Evolutionary conservation across 148 eudicot species (phyloP).

Genomic region (Rhododendron vialii): DNA sequence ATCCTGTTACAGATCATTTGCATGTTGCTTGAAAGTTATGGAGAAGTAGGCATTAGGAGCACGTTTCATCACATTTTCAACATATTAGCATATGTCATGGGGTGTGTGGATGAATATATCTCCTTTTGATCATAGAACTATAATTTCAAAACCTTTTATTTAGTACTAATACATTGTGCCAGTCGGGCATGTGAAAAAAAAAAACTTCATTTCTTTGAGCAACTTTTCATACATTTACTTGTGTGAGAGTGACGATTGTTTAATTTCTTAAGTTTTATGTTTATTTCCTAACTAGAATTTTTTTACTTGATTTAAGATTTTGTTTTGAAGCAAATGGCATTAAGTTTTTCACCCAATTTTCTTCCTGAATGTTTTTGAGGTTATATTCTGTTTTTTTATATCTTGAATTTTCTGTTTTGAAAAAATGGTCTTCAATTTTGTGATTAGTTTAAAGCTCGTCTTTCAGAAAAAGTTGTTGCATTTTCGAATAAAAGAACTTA

Average conservation of each 20-base stretch:
- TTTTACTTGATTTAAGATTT: not conserved
- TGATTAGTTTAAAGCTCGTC: not conserved
- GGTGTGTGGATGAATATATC: no score
- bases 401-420: not conserved
- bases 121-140: no score
- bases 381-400: not conserved
- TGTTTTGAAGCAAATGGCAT: not conserved
- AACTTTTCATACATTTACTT: no score
- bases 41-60: not conserved
- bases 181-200: no score
- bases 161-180: no score
- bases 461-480: constrained; percentile 67
- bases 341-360: not conserved
- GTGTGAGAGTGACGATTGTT: not conserved
- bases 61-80: not conserved
- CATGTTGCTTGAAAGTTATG: not conserved
- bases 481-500: constrained; percentile 91
- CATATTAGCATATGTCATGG: no score
- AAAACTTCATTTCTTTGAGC: no score
- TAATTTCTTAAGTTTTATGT: no score
- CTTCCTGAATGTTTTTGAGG: not conserved
- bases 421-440: not conserved
- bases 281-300: not conserved
- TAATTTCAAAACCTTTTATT: no score
- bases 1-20: no score